Percentiles rank a stretch among this genome's conserved stretches.
Evolutionary conservation across 768 basidiomycete species (phyloP).

Genomic region (Mycena pura): DNA sequence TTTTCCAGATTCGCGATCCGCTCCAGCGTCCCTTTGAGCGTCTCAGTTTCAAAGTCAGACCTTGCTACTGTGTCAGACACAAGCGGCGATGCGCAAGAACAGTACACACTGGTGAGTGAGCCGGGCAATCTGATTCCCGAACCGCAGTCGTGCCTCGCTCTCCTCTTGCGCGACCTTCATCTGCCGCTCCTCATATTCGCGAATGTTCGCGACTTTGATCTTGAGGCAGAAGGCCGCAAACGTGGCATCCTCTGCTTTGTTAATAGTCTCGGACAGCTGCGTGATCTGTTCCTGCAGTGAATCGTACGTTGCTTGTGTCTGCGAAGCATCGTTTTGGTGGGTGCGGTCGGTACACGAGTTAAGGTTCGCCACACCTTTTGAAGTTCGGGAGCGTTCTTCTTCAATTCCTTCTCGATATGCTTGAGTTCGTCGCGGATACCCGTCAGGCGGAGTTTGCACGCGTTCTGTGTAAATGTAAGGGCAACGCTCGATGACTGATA

Average conservation of each 20-base stretch:
- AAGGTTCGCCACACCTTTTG: conserved; percentile 58
- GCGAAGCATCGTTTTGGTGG: too few species aligned
- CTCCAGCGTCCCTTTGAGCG: conserved; percentile 67
- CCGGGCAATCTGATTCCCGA: conserved; percentile 85
- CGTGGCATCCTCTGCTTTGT: conserved; percentile 80
- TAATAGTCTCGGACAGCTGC: conserved; percentile 61
- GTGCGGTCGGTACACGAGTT: too few species aligned
- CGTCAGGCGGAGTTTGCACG: conserved; percentile 73
- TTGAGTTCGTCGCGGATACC: conserved; percentile 88
- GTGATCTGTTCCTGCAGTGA: conserved; percentile 62
- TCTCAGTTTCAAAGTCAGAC: conserved; percentile 81
- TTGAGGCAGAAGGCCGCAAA: conserved; percentile 80
- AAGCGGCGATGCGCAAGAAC: not conserved
- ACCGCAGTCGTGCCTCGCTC: conserved; percentile 81
- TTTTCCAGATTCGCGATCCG: conserved; percentile 64
- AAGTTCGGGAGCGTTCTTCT: conserved; percentile 69
- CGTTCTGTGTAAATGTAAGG: conserved; percentile 54
- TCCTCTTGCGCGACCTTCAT: conserved; percentile 89
- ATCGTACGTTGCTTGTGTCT: conserved; percentile 64
- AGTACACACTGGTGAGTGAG: conserved; percentile 79
- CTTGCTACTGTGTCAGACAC: conserved; percentile 47
- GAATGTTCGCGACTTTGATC: conserved; percentile 81
- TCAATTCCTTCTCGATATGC: conserved; percentile 75
- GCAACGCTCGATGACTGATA: not conserved
- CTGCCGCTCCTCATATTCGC: conserved; percentile 94